phyloP scores from a whole-genome alignment of 2,329 filamentous ascomycete genomes.

The Ustilaginoidea virens region DNA sequence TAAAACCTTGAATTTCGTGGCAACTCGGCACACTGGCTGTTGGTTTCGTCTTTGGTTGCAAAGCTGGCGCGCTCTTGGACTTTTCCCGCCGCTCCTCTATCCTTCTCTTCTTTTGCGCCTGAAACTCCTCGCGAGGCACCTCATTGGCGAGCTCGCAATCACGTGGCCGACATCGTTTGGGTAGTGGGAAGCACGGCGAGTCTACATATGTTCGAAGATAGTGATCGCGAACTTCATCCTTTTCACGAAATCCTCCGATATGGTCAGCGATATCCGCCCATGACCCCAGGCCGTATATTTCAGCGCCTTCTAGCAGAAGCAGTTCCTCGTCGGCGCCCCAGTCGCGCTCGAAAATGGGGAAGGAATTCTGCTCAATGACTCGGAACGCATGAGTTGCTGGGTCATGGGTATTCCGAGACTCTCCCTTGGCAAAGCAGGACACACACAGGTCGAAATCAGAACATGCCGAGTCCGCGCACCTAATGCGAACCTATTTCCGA shows the following conservation, averaged over 20 bases:
- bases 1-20: constrained; percentile 96
- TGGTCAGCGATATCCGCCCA: constrained; percentile 98
- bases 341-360: constrained; percentile 85
- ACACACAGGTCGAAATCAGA: constrained; percentile 96
- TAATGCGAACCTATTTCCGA: constrained; percentile 82
- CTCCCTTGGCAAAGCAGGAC: constrained; percentile 76
- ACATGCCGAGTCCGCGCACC: constrained; percentile 70
- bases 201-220: constrained; percentile 81
- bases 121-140: constrained; percentile 83
- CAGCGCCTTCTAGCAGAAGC: constrained; percentile 81
- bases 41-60: constrained; percentile 86
- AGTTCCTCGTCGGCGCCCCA: constrained; percentile 98
- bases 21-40: constrained; percentile 90
- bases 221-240: constrained; percentile 91
- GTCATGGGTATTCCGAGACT: constrained; percentile 69
- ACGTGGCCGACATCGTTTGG: constrained; percentile 68
- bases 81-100: constrained; percentile 87
- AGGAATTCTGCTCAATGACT: constrained; percentile 96
- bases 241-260: constrained; percentile 85
- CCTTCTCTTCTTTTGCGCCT: constrained; percentile 76
- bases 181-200: constrained; percentile 71
- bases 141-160: constrained; percentile 66
- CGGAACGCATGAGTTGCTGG: constrained; percentile 76
- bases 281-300: constrained; percentile 90
- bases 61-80: constrained; percentile 66